phyloP scores from a whole-genome alignment of 805 yeast species.

The Kazachstania taianensis region DNA sequence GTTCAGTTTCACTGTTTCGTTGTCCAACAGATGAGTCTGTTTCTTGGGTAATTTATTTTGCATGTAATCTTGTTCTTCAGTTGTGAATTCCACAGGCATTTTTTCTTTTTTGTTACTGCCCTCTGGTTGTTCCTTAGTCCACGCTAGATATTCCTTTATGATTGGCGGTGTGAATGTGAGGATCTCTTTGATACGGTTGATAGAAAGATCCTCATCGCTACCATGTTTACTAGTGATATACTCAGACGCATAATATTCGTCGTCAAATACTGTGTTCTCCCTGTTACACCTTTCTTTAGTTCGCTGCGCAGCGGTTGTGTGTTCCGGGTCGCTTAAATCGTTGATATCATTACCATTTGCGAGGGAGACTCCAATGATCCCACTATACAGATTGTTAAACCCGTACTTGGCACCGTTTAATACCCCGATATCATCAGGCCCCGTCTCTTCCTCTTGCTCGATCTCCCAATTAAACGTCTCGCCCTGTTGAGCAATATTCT shows the following conservation, averaged over 20 bases:
- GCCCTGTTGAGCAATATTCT: constrained; percentile 39
- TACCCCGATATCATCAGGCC: constrained; percentile 12
- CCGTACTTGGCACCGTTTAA: constrained; percentile 49
- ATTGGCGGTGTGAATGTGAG: constrained; percentile 45
- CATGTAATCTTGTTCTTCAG: constrained; percentile 59
- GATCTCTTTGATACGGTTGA: constrained; percentile 34
- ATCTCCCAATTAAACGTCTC: constrained; percentile 80
- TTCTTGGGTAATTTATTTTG: constrained; percentile 51
- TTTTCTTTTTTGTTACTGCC: constrained; percentile 14
- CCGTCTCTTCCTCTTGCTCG: constrained; percentile 42
- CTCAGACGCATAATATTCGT: constrained; percentile 84
- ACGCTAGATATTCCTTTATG: constrained; percentile 34
- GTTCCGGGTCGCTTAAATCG: constrained; percentile 76
- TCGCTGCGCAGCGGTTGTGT: constrained; percentile 45
- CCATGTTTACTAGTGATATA: constrained; percentile 49
- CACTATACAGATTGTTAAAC: constrained; percentile 59
- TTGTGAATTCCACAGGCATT: constrained; percentile 44
- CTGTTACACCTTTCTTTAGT: constrained; percentile 54
- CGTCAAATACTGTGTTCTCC: constrained; percentile 71
- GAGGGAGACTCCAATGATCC: constrained; percentile 51
- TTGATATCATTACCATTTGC: constrained; percentile 86
- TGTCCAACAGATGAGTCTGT: constrained; percentile 36
- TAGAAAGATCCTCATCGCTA: constrained; percentile 42
- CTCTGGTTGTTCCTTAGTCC: constrained; percentile 32
- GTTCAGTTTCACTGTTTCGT: constrained; percentile 42